Evolutionary conservation across 2,329 filamentous ascomycete species (phyloP), one percentile per base, ranked within the genome.

Genomic region (Aspergillus sp.): DNA sequence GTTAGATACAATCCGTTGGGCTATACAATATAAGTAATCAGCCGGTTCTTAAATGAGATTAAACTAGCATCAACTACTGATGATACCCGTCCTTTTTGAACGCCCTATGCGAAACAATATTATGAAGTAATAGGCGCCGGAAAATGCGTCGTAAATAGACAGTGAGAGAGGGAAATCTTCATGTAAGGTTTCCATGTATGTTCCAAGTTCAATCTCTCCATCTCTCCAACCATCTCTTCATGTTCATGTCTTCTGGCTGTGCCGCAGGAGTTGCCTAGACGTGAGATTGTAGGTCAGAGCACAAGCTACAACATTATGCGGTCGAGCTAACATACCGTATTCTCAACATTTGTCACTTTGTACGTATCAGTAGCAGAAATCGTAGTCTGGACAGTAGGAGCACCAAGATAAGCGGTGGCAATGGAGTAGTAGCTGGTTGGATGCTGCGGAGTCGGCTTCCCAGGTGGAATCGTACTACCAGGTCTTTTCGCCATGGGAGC

Each of bases 401-500:
- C 65, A 7, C 73, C 68, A 51, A 83, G 61, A 47, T 68, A 75
- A 1, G 76, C 69, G 5, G 67, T 77, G 2, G 79, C 80, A 52
- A 82, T 70, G 3, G 60, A 63, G 47, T 75, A 79, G 7, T 72
- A 65, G 54, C 79, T 83, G 3, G 79, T 80, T 1, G 81, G 78
- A 56, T 75, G 77, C 53, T 77, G 64, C 6, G 75, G 75, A 39
- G 68, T 73, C 12, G 70, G 66, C 4, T 66, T 67, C 55, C 74
- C 79, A 33, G 73, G 72, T 2, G 78, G 80, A 51, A 84, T 82
- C 57, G 78, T 79, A 4, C 76, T 82, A 9, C 74, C 73, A 2
- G 81, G 80, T n/a, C 75, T 68, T 44, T 74, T 74, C 51, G 81
- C 78, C 77, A 82, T 80, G 1, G 81, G 80, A 10, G 81, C 81